phyloP scores from a whole-genome alignment of 129 eudicot genomes.

The Solidago caesia region DNA sequence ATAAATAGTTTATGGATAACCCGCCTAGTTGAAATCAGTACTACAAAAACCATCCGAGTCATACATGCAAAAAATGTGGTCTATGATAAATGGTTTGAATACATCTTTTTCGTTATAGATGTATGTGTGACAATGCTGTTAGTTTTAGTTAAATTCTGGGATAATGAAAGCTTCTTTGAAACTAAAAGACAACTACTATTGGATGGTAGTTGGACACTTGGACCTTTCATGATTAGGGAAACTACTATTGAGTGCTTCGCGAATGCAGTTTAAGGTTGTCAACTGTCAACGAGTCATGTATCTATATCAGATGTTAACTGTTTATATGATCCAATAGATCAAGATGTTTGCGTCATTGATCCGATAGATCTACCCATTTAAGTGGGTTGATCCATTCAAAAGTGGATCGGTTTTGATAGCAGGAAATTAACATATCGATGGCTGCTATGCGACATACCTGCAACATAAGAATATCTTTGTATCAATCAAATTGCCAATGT shows the following conservation, averaged over 20 bases:
- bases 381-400: background rate
- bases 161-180: background rate
- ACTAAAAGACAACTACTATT: conserved; percentile 2
- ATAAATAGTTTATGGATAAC: background rate
- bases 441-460: background rate
- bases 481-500: background rate
- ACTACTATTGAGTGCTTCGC: background rate
- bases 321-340: background rate
- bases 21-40: background rate
- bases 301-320: background rate
- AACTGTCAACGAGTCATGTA: background rate
- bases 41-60: background rate
- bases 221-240: too few species aligned
- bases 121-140: background rate
- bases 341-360: background rate
- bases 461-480: background rate
- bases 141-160: background rate
- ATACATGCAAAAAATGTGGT: background rate
- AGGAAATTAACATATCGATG: background rate
- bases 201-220: conserved; percentile 12
- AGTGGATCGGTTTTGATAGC: background rate
- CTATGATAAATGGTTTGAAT: background rate
- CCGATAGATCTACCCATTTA: background rate
- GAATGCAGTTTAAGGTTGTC: background rate
- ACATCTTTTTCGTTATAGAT: background rate